Percentiles rank a stretch among this genome's conserved stretches.
Conservation (phyloP, 768 basidiomycete species). For the Clavulina sp. region DNA sequence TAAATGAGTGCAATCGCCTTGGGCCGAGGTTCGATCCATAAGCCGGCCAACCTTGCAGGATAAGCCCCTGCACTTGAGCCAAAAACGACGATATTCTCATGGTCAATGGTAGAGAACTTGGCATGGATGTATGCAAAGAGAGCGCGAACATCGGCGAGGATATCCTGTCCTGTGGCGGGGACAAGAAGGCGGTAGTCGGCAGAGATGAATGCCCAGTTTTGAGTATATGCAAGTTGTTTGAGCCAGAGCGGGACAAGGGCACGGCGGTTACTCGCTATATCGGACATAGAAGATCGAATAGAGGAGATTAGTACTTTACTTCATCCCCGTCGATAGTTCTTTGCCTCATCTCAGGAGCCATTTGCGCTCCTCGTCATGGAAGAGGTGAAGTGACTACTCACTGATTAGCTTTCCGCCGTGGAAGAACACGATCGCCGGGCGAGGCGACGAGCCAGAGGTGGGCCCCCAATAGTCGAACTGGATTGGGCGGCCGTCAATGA, state of each 20-base stretch:
- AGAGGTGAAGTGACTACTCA: too few species aligned
- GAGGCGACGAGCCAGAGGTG: not conserved
- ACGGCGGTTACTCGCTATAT: too few species aligned
- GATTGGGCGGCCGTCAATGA: not conserved
- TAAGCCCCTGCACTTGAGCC: slow-evolving; percentile 45
- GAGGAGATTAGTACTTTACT: too few species aligned
- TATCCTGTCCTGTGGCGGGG: slow-evolving; percentile 34
- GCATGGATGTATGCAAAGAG: slow-evolving; percentile 30
- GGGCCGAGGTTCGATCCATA: slow-evolving; percentile 35
- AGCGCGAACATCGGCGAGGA: slow-evolving; percentile 40
- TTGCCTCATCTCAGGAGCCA: too few species aligned
- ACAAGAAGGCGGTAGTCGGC: slow-evolving; percentile 46
- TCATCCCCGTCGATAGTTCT: too few species aligned
- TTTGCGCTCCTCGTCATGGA: too few species aligned
- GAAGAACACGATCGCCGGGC: not conserved
- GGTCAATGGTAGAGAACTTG: slow-evolving; percentile 22
- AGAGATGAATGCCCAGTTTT: slow-evolving; percentile 28
- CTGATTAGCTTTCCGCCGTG: not conserved
- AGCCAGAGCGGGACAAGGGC: too few species aligned
- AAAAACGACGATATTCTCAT: slow-evolving; percentile 29
- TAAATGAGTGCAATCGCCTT: slow-evolving; percentile 40
- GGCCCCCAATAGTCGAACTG: not conserved
- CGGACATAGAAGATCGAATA: too few species aligned
- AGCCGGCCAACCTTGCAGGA: slow-evolving; percentile 42
- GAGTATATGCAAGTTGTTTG: not conserved